Evolutionary conservation across 148 eudicot genomes (phyloP).

Genomic region (Fagopyrum homotropicum): DNA sequence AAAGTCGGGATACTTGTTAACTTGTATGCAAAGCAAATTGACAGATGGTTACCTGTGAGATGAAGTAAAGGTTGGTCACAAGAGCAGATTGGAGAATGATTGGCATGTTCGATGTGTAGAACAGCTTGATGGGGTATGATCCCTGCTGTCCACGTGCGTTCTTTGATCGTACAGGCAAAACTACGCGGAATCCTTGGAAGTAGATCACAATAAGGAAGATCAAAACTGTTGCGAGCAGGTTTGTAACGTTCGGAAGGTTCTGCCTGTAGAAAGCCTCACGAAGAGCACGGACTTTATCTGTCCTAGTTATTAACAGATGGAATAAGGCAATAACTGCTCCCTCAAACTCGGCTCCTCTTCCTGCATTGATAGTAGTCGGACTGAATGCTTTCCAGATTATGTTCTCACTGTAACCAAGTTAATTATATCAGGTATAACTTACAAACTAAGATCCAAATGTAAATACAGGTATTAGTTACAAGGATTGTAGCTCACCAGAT

Average conservation of each 20-base stretch:
- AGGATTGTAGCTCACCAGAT: conserved; percentile 42
- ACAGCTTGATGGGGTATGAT: conserved; percentile 79
- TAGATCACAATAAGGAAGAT: conserved; percentile 77
- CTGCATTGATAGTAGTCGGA: conserved; percentile 79
- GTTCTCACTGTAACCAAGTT: conserved; percentile 47
- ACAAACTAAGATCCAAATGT: not conserved
- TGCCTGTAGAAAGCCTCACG: conserved; percentile 88
- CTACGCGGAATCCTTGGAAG: conserved; percentile 89
- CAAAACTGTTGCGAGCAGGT: conserved; percentile 70
- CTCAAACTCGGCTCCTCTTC: conserved; percentile 85
- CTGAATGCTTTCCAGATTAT: conserved; percentile 92
- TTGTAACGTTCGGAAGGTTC: conserved; percentile 83
- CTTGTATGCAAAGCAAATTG: not conserved
- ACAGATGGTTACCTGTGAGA: conserved; percentile 57
- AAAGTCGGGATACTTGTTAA: not conserved
- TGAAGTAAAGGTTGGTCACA: conserved; percentile 80
- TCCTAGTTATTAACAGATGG: conserved; percentile 73
- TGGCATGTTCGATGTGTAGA: conserved; percentile 96
- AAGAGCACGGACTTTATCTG: conserved; percentile 78
- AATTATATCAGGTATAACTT: not conserved
- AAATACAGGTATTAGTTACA: not conserved
- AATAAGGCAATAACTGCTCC: conserved; percentile 86
- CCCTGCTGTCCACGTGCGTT: conserved; percentile 94
- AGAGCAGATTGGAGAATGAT: conserved; percentile 90
- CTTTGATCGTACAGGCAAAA: conserved; percentile 80